Conservation (phyloP, 306 rosid species). For the Trichosanthes cucumerina region DNA sequence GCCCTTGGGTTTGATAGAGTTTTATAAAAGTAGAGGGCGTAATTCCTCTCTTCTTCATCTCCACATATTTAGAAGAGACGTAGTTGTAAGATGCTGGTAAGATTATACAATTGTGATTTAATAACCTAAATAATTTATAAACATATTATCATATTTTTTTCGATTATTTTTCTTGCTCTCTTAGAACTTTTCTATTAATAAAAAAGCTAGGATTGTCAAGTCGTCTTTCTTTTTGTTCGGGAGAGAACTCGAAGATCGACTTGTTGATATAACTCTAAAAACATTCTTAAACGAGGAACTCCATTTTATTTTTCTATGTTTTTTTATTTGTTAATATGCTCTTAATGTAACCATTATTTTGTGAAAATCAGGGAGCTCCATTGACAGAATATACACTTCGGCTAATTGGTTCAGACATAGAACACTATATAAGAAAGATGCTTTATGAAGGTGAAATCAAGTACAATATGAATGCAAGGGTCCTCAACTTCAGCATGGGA, state of each 20-base stretch:
- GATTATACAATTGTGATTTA: no score
- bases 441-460: constrained; percentile 50
- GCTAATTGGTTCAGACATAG: constrained; percentile 87
- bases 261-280: neutral
- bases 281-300: no score
- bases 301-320: neutral
- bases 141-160: no score
- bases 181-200: no score
- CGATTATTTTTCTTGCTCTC: no score
- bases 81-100: no score
- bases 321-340: neutral
- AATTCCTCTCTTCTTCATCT: no score
- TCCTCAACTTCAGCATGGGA: constrained; percentile 97
- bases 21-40: no score
- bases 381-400: constrained; percentile 85
- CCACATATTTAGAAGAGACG: no score
- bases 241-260: neutral
- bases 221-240: neutral
- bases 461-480: constrained; percentile 80
- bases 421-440: constrained; percentile 66
- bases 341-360: neutral
- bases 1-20: no score
- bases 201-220: neutral
- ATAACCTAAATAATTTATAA: no score
- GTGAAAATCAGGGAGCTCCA: constrained; percentile 59